Evolutionary conservation across 805 yeast genomes (phyloP), one percentile per base, ranked within the genome.

Genomic region (Metschnikowia gelsemii): DNA sequence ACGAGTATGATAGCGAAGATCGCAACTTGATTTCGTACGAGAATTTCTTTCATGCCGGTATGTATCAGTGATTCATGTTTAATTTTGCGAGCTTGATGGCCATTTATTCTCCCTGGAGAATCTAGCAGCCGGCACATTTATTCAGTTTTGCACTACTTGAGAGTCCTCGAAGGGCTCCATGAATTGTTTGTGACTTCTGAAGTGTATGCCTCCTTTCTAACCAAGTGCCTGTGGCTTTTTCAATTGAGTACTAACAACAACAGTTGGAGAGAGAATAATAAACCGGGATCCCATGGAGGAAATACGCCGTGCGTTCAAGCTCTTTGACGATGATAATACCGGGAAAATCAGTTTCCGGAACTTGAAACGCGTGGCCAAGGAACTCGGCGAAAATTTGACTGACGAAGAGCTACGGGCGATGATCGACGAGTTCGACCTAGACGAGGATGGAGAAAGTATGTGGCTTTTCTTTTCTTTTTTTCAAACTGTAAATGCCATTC

Each of bases 351-450:
- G 85, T 42, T 69, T 91, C 36, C 76, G 90, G 50, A 86, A 89
- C 58, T 73, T 93, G 45, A 79, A 95, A 61, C 76, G 93, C 46
- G 96, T 91, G 1, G 93, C 97, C 8, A 85, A 86, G 53, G 97
- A 91, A 51, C 67, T 93, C 43, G 97, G 96, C 2, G 99, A 93
- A 62, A 86, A 84, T 53, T 68, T 93, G 43, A 82, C 87, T 5
- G 99, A 93, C 52, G 96, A 88, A 45, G 99, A 93, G 58, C 70
- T 93, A 38, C 76, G 86, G 51, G 97, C 97, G 4, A 93, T 93
- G 99, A 93, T 93, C 50, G 96, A 90, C 47, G 98, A 91, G 62
- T 93, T 93, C 59, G 99, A 93, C 65, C 67, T 90, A 38, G 97
- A 93, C 60, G 95, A 87, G 42, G 98, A 93, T 62, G 98, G 98